Conservation (phyloP, 2,329 filamentous ascomycete genomes). For the Exserohilum rostratum region DNA sequence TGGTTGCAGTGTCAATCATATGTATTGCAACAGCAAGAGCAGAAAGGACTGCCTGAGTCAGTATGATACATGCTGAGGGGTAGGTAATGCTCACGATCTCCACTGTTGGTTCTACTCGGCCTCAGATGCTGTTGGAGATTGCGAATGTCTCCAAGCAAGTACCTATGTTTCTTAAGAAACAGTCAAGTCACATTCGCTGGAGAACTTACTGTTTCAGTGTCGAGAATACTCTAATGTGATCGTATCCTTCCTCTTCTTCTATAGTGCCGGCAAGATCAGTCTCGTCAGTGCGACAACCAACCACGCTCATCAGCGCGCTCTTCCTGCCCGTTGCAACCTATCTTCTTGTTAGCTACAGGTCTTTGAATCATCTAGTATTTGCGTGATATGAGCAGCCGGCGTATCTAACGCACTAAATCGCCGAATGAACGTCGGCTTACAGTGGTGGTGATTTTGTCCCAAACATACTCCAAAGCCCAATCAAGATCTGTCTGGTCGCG, state of each 20-base stretch:
- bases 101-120: constrained; percentile 69
- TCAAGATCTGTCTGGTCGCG: constrained; percentile 82
- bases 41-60: constrained; percentile 65
- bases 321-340: constrained; percentile 72
- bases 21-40: constrained; percentile 84
- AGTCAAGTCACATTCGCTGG: too few relatives aligned
- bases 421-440: constrained; percentile 56
- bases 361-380: background rate
- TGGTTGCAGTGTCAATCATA: constrained; percentile 89
- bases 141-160: constrained; percentile 72
- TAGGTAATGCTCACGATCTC: constrained; percentile 66
- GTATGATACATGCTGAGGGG: constrained; percentile 1
- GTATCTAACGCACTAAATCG: constrained; percentile 23
- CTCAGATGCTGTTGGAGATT: constrained; percentile 67
- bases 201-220: constrained; percentile 64
- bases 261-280: constrained; percentile 55
- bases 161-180: constrained; percentile 42
- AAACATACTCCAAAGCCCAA: constrained; percentile 88
- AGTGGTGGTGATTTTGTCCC: constrained; percentile 85
- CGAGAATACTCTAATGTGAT: constrained; percentile 77
- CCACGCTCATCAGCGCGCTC: constrained; percentile 75
- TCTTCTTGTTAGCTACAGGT: constrained; percentile 5
- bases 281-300: constrained; percentile 79
- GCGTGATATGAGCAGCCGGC: background rate
- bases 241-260: constrained; percentile 71